phyloP scores from a whole-genome alignment of 75 land plant genomes.

The Pinus albicaulis region DNA sequence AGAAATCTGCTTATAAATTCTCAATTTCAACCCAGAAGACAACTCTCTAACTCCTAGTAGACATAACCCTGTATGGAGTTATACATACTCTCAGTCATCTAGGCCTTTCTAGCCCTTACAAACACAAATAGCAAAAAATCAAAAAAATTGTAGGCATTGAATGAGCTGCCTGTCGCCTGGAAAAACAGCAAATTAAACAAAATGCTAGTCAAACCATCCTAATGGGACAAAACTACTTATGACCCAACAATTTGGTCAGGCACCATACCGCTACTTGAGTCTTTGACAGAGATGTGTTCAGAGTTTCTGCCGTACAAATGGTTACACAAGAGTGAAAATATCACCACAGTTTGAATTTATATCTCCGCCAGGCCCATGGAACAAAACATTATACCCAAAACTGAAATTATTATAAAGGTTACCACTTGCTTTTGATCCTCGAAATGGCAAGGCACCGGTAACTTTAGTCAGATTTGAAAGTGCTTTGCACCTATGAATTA shows the following conservation, averaged over 20 bases:
- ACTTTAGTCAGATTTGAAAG: conserved; percentile 15
- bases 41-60: not conserved
- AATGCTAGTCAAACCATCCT: conserved; percentile 4
- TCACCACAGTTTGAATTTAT: conserved; percentile 26
- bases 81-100: conserved; percentile 5
- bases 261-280: not conserved
- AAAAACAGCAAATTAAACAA: conserved; percentile 6
- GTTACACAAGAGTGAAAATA: not conserved
- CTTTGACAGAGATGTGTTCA: not conserved
- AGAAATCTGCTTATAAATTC: conserved; percentile 5
- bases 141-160: conserved; percentile 1
- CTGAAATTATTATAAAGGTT: conserved; percentile 10
- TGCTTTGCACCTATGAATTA: conserved; percentile 31
- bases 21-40: conserved; percentile 1
- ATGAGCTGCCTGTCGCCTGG: not conserved
- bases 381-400: conserved; percentile 30
- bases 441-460: conserved; percentile 28
- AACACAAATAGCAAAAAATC: not conserved
- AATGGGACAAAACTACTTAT: not conserved
- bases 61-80: not conserved
- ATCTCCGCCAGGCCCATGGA: conserved; percentile 34
- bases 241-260: conserved; percentile 10
- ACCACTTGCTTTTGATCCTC: conserved; percentile 33
- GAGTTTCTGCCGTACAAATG: not conserved
- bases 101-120: conserved; percentile 11